Evolutionary conservation across 139 green algal species (phyloP), one percentile per base, ranked within the genome.

Genomic region (Chlamydomonas sp.): DNA sequence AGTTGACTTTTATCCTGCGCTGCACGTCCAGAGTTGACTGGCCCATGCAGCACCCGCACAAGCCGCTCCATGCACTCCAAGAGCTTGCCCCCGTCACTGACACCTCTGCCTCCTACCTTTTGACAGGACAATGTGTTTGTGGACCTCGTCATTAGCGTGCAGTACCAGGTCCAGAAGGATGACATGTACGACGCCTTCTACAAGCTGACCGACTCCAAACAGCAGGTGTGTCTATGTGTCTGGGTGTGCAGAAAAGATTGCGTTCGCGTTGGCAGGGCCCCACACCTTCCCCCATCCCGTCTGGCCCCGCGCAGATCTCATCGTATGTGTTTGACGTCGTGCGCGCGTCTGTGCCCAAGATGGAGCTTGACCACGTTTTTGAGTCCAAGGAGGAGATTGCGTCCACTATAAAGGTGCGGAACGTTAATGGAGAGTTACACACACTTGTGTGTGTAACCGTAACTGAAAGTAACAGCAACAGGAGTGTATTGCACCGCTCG

Each of bases 331-430:
- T 88, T 78, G 88, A 95, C 65, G 82, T 90, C 57, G 81, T 92
- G 20, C 80, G 90, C 3, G 77, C 80, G 35, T 81, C 74, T 0
- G 85, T 93, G 69, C 89, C 88, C 8, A 77, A 78, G 35, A 87
- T 88, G 54, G 70, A 71, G 16, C 75, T 92, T 54, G 70, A 81
- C 60, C 67, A 77, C 35, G 82, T 88, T 13, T 90, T 88, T 67
- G 57, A 79, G 48, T 71, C 80, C 58, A 97, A 97, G 80, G 90
- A 96, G 73, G 86, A 95, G 58, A 97, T 97, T 75, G 90, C 91
- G 0, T 35, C n/a, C 6, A 57, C 71, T 3, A 85, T 95, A 43
- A 90, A 91, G 78, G n/a, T n/a, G n/a, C n/a, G n/a, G n/a, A n/a
- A n/a, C n/a, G n/a, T n/a, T n/a, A n/a, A n/a, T n/a, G n/a, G n/a